A percentile compares a stretch with the other conserved stretches of the same genome.
Conservation (phyloP, 371 early-diverging fungal species). For the Syncephalastrum monosporum region DNA sequence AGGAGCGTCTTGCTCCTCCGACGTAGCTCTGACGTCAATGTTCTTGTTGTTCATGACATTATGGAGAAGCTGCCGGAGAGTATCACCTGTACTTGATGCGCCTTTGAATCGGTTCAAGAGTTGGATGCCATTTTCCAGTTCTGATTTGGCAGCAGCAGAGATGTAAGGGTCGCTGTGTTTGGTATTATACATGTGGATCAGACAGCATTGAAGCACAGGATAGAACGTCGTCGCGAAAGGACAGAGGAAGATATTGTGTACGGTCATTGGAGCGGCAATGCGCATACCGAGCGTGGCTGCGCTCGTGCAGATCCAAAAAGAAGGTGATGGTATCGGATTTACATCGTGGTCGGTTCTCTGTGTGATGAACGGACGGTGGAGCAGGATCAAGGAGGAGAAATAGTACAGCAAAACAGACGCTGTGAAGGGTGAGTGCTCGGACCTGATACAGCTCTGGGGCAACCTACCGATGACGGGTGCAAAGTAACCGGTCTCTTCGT, state of each 20-base stretch:
- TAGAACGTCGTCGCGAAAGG: slow-evolving; percentile 46
- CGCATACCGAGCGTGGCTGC: slow-evolving; percentile 44
- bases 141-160: slow-evolving; percentile 35
- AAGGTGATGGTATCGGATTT: slow-evolving; percentile 21
- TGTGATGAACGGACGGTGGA: slow-evolving; percentile 49
- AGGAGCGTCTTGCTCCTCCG: slow-evolving; percentile 12
- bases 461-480: slow-evolving; percentile 41
- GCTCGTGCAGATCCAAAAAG: slow-evolving; percentile 44
- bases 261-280: slow-evolving; percentile 34
- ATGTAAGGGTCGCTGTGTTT: slow-evolving; percentile 36
- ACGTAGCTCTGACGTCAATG: slow-evolving; percentile 24
- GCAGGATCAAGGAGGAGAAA: slow-evolving; percentile 36
- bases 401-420: slow-evolving; percentile 43
- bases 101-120: slow-evolving; percentile 27
- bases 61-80: slow-evolving; percentile 27
- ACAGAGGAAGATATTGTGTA: slow-evolving; percentile 40
- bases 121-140: slow-evolving; percentile 30
- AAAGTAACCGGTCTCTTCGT: slow-evolving; percentile 34
- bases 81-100: slow-evolving; percentile 35
- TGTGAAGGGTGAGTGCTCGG: not conserved
- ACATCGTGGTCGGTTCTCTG: not conserved
- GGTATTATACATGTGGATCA: slow-evolving; percentile 48
- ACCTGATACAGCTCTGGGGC: not conserved
- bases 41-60: slow-evolving; percentile 37
- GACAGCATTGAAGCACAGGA: slow-evolving; percentile 42